These are phyloP conservation scores for Protomyces gravidus DNA, from an alignment of 1,139 yeast genomes.

Conservation along the genomic window DNA sequence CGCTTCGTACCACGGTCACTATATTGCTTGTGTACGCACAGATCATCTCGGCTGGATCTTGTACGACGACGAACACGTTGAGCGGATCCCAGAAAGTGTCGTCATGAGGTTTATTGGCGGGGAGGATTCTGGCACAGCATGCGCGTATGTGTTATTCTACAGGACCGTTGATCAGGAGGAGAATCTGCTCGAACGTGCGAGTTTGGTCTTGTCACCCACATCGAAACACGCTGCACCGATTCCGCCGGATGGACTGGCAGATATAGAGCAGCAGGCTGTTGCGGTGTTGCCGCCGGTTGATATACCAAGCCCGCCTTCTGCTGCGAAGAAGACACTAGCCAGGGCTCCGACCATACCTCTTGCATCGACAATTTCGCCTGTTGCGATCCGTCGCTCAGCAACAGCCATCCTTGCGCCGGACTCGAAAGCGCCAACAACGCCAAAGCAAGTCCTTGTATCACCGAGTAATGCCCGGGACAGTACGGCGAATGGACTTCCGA, in stretches of 20 bases:
- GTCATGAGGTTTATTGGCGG: constrained; percentile 79
- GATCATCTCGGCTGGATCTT: constrained; percentile 79
- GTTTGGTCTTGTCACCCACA: constrained; percentile 1
- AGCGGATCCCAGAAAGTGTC: constrained; percentile 74
- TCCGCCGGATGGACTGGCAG: constrained; percentile 6
- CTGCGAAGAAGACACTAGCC: neutral
- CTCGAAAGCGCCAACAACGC: neutral
- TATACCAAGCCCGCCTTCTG: neutral
- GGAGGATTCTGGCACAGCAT: constrained; percentile 79
- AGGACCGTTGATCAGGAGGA: constrained; percentile 24
- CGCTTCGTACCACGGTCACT: constrained; percentile 97
- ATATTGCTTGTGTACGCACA: constrained; percentile 79
- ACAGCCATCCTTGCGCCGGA: neutral
- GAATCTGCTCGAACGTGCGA: constrained; percentile 5
- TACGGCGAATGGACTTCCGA: neutral
- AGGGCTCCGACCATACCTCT: neutral
- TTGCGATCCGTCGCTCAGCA: neutral
- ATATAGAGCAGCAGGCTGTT: neutral
- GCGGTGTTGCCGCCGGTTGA: neutral
- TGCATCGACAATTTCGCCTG: neutral
- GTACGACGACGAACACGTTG: constrained; percentile 94
- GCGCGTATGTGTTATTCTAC: constrained; percentile 86
- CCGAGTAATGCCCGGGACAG: neutral
- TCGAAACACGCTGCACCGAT: constrained; percentile 17
- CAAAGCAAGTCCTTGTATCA: neutral